Conservation (phyloP, 2,329 filamentous ascomycete genomes). For the Bipolaris victoriae region DNA sequence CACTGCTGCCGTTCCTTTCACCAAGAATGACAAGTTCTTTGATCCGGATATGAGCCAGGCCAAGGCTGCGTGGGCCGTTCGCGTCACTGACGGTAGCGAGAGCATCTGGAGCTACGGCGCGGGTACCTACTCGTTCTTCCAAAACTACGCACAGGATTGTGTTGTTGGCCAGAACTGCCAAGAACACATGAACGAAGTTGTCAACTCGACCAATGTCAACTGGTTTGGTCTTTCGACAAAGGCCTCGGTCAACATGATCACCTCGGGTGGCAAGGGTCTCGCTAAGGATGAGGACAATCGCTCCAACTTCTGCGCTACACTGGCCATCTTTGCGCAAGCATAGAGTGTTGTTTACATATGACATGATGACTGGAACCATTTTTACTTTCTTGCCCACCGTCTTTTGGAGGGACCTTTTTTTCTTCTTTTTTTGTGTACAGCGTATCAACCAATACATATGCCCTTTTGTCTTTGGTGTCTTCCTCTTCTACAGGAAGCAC, state of each 20-base stretch:
- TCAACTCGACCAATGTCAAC: conserved; percentile 52
- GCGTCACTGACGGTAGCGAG: conserved; percentile 46
- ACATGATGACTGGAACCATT: neutral
- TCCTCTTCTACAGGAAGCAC: conserved; percentile 7
- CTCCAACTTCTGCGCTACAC: conserved; percentile 57
- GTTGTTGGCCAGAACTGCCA: conserved; percentile 58
- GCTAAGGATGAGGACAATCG: conserved; percentile 54
- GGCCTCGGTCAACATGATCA: conserved; percentile 58
- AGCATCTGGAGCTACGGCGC: conserved; percentile 55
- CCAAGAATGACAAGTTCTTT: conserved; percentile 50
- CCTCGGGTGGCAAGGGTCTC: conserved; percentile 44
- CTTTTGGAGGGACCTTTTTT: conserved; percentile 14
- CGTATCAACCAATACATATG: conserved; percentile 28
- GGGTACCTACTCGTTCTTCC: conserved; percentile 66
- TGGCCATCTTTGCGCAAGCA: conserved; percentile 48
- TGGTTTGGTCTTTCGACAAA: conserved; percentile 58
- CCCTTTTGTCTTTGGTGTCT: conserved; percentile 16
- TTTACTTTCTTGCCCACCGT: conserved; percentile 24
- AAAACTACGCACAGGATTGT: conserved; percentile 62
- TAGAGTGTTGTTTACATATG: conserved; percentile 6
- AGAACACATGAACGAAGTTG: conserved; percentile 56
- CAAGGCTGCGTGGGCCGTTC: conserved; percentile 56
- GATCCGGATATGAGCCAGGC: conserved; percentile 52
- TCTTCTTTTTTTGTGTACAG: conserved; percentile 11
- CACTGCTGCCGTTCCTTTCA: conserved; percentile 64